phyloP scores from a whole-genome alignment of 129 eudicot species.

The Sambucus nigra region DNA sequence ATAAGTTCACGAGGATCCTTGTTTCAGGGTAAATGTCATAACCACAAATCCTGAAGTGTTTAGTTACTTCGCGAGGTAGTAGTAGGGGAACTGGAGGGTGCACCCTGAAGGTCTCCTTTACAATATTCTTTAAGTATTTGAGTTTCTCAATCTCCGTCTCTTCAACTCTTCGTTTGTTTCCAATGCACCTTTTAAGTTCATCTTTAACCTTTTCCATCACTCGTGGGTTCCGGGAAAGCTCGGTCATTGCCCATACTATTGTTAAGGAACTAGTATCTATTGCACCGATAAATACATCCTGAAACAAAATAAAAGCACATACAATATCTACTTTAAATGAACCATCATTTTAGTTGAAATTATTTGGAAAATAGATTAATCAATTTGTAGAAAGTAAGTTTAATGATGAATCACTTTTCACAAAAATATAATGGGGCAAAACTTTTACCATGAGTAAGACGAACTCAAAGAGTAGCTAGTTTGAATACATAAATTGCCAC shows the following conservation, averaged over 20 bases:
- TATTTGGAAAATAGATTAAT: too few species aligned
- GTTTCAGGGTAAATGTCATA: slow-evolving; percentile 10
- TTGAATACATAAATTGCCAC: too few species aligned
- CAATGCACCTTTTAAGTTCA: slow-evolving; percentile 10
- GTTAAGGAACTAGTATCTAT: slow-evolving; percentile 11
- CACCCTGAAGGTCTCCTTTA: slow-evolving; percentile 18
- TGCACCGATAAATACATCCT: slow-evolving; percentile 10
- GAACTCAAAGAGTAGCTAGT: too few species aligned
- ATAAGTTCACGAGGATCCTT: slow-evolving; percentile 4
- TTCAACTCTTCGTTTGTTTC: background rate
- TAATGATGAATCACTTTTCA: too few species aligned
- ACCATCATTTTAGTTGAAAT: background rate
- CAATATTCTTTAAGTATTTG: slow-evolving; percentile 11
- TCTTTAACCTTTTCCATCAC: slow-evolving; percentile 18
- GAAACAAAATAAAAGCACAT: background rate
- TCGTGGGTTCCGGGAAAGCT: slow-evolving; percentile 8
- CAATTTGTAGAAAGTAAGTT: background rate
- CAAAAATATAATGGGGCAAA: background rate
- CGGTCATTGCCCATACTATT: slow-evolving; percentile 18
- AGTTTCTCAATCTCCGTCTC: slow-evolving; percentile 12
- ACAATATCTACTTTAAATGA: too few species aligned
- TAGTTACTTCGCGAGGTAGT: slow-evolving; percentile 8
- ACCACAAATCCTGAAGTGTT: slow-evolving; percentile 5
- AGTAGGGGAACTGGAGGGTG: slow-evolving; percentile 20
- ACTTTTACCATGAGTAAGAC: background rate